Evolutionary conservation across 768 basidiomycete species (phyloP).

Genomic region (Russula earlei): DNA sequence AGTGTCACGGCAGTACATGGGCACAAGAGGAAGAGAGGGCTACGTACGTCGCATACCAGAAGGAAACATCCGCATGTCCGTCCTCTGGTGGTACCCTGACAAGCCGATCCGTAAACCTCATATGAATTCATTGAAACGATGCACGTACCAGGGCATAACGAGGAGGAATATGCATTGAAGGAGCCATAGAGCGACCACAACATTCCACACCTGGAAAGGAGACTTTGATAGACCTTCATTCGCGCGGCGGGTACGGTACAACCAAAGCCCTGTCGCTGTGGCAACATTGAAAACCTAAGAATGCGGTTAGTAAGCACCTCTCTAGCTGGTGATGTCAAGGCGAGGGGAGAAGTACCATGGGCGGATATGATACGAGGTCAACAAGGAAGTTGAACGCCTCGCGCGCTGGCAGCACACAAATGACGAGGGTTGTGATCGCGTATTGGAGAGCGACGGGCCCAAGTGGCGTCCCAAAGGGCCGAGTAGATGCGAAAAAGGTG

Average conservation of each 20-base stretch:
- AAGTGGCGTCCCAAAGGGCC: conserved; percentile 41
- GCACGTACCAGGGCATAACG: conserved; percentile 29
- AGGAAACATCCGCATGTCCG: conserved; percentile 26
- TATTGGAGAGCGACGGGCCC: conserved; percentile 34
- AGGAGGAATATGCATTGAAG: conserved; percentile 24
- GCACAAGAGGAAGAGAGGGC: background rate
- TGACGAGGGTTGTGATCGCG: conserved; percentile 32
- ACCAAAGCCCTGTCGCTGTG: conserved; percentile 27
- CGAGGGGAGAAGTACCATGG: conserved; percentile 26
- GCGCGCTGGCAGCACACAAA: conserved; percentile 30
- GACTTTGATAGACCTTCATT: conserved; percentile 21
- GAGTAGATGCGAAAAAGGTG: conserved; percentile 37
- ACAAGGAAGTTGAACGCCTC: conserved; percentile 32
- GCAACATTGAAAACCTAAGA: conserved; percentile 23
- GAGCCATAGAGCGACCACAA: conserved; percentile 22
- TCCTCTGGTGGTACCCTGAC: conserved; percentile 24
- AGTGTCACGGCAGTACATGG: background rate
- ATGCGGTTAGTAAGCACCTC: background rate
- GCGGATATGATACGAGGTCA: conserved; percentile 33
- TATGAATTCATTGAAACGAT: background rate
- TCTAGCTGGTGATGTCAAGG: conserved; percentile 5
- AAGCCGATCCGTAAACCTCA: background rate
- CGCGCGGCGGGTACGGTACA: conserved; percentile 24
- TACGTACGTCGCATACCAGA: conserved; percentile 26
- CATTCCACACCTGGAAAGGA: conserved; percentile 20